Conservation (phyloP, 78 protist genomes). For the Diacronema lutheri region DNA sequence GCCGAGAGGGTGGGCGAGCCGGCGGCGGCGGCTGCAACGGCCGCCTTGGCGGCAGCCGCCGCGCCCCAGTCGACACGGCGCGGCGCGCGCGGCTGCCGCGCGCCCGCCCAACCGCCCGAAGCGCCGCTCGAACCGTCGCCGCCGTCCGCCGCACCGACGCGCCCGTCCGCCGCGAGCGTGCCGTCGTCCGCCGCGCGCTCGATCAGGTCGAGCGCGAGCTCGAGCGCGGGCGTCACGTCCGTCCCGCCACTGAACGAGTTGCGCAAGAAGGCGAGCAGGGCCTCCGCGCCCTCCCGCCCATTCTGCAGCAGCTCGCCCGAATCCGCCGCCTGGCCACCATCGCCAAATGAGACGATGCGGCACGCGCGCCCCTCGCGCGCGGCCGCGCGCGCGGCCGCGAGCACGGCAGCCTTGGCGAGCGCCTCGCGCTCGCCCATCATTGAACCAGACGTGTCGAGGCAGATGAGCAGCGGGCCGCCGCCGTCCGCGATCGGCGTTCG, state of each 20-base stretch:
- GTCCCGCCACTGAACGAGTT: conserved; percentile 6
- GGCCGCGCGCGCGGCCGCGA: conserved; percentile 1
- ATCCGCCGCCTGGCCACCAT: not conserved
- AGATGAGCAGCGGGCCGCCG: conserved; percentile 18
- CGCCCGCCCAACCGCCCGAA: too few species aligned
- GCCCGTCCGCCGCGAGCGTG: not conserved
- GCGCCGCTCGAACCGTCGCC: not conserved
- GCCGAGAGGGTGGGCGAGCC: too few species aligned
- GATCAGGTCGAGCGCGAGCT: conserved; percentile 1
- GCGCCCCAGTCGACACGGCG: too few species aligned
- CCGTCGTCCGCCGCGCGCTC: not conserved
- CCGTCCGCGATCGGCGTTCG: not conserved
- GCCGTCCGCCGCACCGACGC: not conserved
- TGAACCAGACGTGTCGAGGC: conserved; percentile 31
- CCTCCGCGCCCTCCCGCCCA: not conserved
- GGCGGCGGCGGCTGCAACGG: too few species aligned
- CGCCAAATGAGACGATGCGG: not conserved
- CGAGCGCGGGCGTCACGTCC: conserved; percentile 13
- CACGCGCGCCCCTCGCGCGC: not conserved
- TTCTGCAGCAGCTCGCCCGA: not conserved
- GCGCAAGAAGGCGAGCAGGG: conserved; percentile 8
- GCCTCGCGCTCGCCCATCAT: conserved; percentile 4
- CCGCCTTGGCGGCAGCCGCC: too few species aligned
- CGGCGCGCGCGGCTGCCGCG: too few species aligned
- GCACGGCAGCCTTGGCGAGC: not conserved